phyloP scores from a whole-genome alignment of 495 filamentous ascomycete genomes.

The Penicillium cinerascens region DNA sequence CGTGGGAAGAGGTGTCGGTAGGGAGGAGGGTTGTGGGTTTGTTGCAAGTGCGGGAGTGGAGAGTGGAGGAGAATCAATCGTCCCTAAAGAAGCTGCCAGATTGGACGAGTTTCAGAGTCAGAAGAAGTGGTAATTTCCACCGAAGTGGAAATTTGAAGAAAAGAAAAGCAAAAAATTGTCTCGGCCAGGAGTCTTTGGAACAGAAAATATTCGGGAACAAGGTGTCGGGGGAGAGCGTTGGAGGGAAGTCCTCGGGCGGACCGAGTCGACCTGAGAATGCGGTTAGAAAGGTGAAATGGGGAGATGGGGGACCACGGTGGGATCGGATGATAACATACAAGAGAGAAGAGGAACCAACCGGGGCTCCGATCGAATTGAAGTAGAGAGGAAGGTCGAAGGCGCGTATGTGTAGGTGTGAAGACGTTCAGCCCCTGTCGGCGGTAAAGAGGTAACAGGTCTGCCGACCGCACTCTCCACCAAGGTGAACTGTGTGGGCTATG shows the following conservation, averaged over 20 bases:
- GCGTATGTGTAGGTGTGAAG: not conserved
- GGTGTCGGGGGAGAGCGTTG: not conserved
- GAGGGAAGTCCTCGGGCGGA: not conserved
- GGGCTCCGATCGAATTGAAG: slow-evolving; percentile 19
- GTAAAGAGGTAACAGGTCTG: slow-evolving; percentile 22
- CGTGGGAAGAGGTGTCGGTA: too few relatives aligned
- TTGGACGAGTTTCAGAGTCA: not conserved
- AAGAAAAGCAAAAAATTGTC: slow-evolving; percentile 11
- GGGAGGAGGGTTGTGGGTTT: not conserved
- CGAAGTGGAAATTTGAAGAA: not conserved
- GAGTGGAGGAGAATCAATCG: slow-evolving; percentile 11
- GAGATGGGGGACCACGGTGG: not conserved
- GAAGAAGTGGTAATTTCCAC: not conserved
- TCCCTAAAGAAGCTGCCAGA: not conserved
- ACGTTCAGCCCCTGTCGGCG: slow-evolving; percentile 19
- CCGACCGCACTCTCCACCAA: slow-evolving; percentile 15
- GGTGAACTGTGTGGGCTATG: too few relatives aligned
- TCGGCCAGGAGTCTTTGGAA: slow-evolving; percentile 23
- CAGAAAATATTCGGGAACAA: slow-evolving; percentile 2
- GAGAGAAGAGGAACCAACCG: slow-evolving; percentile 20
- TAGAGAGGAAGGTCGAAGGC: not conserved
- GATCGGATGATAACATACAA: too few relatives aligned
- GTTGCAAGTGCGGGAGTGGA: not conserved
- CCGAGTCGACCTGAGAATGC: not conserved
- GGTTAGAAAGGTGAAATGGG: slow-evolving; percentile 1